These are phyloP conservation scores for Flaveria brownii DNA, from an alignment of 129 eudicot species.

Conservation along the genomic window DNA sequence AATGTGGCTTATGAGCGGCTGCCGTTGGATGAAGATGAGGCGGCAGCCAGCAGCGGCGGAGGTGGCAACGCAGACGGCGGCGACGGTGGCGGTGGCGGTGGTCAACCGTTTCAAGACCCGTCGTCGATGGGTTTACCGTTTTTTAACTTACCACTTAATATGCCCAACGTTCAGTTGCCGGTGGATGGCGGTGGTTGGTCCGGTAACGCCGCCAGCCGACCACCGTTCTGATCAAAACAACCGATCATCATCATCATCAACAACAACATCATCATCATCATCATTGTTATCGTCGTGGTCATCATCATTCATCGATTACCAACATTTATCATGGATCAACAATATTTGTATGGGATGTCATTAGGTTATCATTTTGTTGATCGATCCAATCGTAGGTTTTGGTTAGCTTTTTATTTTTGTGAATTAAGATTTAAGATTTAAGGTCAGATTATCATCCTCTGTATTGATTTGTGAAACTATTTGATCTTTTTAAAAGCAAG, in stretches of 20 bases:
- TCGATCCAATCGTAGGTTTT: conserved; percentile 28
- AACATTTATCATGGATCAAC: conserved; percentile 13
- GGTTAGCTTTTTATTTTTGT: conserved; percentile 19
- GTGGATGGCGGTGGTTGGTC: conserved; percentile 52
- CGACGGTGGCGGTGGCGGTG: conserved; percentile 29
- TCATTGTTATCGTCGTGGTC: no score
- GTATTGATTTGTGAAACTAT: conserved; percentile 24
- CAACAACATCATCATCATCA: no score
- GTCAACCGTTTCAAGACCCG: conserved; percentile 55
- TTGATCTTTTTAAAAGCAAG: conserved; percentile 19
- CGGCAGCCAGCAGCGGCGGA: conserved; percentile 41
- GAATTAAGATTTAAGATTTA: conserved; percentile 21
- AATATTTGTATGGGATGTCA: no score
- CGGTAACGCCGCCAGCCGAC: conserved; percentile 42
- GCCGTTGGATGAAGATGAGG: conserved; percentile 77
- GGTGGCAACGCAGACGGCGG: conserved; percentile 31
- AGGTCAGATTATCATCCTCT: not conserved
- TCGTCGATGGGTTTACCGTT: conserved; percentile 68
- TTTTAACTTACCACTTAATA: conserved; percentile 60
- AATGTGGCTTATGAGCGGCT: conserved; percentile 83
- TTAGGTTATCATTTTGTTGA: not conserved
- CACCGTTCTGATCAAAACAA: conserved; percentile 34
- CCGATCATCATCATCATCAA: not conserved
- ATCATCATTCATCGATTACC: conserved; percentile 30
- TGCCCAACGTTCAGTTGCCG: conserved; percentile 61